Conservation (phyloP, 345 rosid genomes). For the Capsella bursapastoris region DNA sequence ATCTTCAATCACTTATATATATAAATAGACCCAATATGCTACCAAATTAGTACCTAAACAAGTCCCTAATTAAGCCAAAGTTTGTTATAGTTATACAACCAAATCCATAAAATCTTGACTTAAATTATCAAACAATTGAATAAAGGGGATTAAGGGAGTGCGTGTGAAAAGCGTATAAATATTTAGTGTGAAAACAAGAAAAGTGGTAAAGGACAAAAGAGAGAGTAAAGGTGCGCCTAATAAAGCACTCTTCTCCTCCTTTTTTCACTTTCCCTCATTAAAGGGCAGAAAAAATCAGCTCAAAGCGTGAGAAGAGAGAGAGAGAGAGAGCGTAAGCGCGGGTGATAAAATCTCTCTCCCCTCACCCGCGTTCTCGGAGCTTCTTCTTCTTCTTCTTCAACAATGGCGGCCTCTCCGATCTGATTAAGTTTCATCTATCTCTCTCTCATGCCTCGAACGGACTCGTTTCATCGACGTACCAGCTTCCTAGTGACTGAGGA, state of each 20-base stretch:
- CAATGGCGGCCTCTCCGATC: constrained; percentile 36
- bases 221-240: constrained; percentile 25
- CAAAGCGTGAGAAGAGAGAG: neutral
- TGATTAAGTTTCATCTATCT: neutral
- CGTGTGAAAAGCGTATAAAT: constrained; percentile 38
- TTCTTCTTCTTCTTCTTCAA: constrained; percentile 8
- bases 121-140: constrained; percentile 10
- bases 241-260: constrained; percentile 17
- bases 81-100: constrained; percentile 28
- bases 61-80: neutral
- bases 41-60: constrained; percentile 12
- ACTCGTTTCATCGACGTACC: constrained; percentile 21
- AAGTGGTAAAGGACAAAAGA: constrained; percentile 42
- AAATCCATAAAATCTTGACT: constrained; percentile 17
- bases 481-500: constrained; percentile 17
- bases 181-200: constrained; percentile 35
- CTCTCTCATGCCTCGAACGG: constrained; percentile 27
- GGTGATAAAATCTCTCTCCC: constrained; percentile 32
- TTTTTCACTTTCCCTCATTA: constrained; percentile 13
- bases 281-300: constrained; percentile 19
- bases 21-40: neutral
- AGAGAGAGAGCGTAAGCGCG: constrained; percentile 22
- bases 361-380: constrained; percentile 29
- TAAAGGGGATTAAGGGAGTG: constrained; percentile 3
- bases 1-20: neutral